These are phyloP conservation scores for Xylaria sp. DNA, from an alignment of 2,329 filamentous ascomycete species.

Conservation along the genomic window DNA sequence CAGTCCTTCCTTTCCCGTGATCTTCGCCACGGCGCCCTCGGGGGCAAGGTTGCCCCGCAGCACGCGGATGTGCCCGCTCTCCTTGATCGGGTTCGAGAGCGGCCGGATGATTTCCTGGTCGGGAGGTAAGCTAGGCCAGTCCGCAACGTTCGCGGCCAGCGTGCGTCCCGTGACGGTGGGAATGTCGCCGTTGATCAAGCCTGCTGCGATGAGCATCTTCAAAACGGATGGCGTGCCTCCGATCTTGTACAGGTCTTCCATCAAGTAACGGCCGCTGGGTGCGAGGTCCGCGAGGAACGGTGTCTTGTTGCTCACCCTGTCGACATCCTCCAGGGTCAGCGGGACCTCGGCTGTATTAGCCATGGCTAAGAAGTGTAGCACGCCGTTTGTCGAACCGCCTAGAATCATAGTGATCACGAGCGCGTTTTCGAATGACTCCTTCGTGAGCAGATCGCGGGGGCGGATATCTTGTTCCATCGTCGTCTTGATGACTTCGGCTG, in stretches of 20 bases:
- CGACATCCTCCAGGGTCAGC: slow-evolving; percentile 81
- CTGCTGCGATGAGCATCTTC: slow-evolving; percentile 74
- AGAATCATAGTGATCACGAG: slow-evolving; percentile 89
- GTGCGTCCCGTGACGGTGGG: slow-evolving; percentile 78
- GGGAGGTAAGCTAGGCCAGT: slow-evolving; percentile 63
- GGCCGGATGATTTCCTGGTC: slow-evolving; percentile 83
- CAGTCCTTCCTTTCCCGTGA: slow-evolving; percentile 92
- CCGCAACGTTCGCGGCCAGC: slow-evolving; percentile 72
- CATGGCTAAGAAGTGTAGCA: slow-evolving; percentile 90
- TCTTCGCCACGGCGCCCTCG: slow-evolving; percentile 90
- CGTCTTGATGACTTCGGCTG: slow-evolving; percentile 75
- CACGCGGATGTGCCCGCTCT: slow-evolving; percentile 86
- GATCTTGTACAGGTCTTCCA: slow-evolving; percentile 78
- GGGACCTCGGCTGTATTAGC: slow-evolving; percentile 80
- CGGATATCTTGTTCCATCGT: slow-evolving; percentile 85
- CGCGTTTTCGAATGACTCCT: slow-evolving; percentile 83
- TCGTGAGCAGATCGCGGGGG: slow-evolving; percentile 80
- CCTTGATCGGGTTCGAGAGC: slow-evolving; percentile 74
- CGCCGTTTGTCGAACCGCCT: slow-evolving; percentile 88
- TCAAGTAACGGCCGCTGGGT: slow-evolving; percentile 82
- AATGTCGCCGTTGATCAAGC: slow-evolving; percentile 71
- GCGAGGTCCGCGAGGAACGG: slow-evolving; percentile 87
- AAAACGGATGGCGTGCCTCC: slow-evolving; percentile 77
- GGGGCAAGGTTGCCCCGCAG: slow-evolving; percentile 87
- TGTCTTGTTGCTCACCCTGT: slow-evolving; percentile 79